Evolutionary conservation across 805 yeast genomes (phyloP).

Genomic region (Novakomyces olei): DNA sequence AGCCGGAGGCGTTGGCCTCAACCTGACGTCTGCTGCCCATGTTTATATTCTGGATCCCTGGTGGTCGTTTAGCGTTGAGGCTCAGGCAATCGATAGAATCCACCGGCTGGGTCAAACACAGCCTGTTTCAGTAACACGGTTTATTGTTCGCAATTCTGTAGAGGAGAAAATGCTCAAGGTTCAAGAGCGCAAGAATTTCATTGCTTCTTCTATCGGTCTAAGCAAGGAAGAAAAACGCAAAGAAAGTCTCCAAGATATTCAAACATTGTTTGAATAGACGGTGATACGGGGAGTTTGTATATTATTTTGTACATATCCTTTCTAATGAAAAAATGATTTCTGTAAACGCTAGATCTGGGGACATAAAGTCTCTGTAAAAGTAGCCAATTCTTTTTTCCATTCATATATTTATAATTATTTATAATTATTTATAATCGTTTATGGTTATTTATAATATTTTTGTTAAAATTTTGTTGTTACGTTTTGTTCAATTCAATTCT

Average conservation of each 20-base stretch:
- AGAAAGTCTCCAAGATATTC: constrained; percentile 16
- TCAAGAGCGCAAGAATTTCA: constrained; percentile 47
- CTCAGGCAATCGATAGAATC: constrained; percentile 28
- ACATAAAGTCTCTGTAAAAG: too few species aligned
- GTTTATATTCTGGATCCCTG: constrained; percentile 92
- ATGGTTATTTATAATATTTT: too few species aligned
- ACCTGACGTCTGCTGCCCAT: constrained; percentile 59
- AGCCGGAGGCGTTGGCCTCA: constrained; percentile 89
- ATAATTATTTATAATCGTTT: too few species aligned
- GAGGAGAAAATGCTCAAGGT: constrained; percentile 75
- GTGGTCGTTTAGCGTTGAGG: constrained; percentile 62
- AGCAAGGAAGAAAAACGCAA: constrained; percentile 16
- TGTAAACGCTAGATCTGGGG: background rate
- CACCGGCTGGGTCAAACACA: constrained; percentile 70
- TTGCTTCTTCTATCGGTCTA: constrained; percentile 16
- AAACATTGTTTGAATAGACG: constrained; percentile 14
- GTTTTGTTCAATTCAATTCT: too few species aligned
- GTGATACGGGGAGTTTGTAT: too few species aligned
- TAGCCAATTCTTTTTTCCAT: too few species aligned
- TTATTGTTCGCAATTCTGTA: constrained; percentile 60
- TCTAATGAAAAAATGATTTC: too few species aligned
- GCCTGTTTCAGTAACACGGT: constrained; percentile 52
- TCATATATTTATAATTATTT: too few species aligned
- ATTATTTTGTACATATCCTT: too few species aligned
- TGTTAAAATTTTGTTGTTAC: too few species aligned